phyloP scores from a whole-genome alignment of 495 filamentous ascomycete genomes.

The Hypoxylon perforatum region DNA sequence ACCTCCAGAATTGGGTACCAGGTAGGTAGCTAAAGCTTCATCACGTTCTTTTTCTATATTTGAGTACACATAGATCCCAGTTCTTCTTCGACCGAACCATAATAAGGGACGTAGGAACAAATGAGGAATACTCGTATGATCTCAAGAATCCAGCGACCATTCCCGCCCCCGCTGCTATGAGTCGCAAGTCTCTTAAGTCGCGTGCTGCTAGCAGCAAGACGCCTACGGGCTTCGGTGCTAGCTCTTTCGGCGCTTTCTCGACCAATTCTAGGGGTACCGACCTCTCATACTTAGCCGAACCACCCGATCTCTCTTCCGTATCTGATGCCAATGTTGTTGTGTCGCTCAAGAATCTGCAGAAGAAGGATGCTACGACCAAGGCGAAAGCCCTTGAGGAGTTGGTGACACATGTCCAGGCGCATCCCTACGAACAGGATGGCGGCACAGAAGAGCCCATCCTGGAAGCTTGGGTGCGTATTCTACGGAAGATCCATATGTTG shows the following conservation, averaged over 20 bases:
- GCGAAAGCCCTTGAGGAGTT: conserved; percentile 93
- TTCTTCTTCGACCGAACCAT: background rate
- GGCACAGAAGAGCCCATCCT: conserved; percentile 80
- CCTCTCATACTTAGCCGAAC: conserved; percentile 87
- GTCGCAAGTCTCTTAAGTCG: conserved; percentile 44
- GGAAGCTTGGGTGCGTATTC: conserved; percentile 82
- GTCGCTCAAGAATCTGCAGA: conserved; percentile 88
- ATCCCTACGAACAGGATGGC: conserved; percentile 56
- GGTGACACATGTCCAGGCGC: conserved; percentile 66
- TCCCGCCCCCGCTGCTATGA: conserved; percentile 32
- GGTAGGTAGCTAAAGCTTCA: background rate
- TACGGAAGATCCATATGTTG: conserved; percentile 25
- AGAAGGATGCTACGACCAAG: conserved; percentile 93
- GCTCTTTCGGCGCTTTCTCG: conserved; percentile 61
- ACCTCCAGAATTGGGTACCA: background rate
- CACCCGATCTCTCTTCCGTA: conserved; percentile 81
- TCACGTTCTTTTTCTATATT: background rate
- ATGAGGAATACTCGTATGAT: background rate
- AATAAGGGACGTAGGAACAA: background rate
- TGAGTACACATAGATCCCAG: background rate
- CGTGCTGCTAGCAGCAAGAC: conserved; percentile 44
- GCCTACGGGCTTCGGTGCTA: conserved; percentile 38
- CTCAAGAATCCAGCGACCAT: conserved; percentile 2
- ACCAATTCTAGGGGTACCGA: conserved; percentile 50
- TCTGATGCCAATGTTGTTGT: conserved; percentile 84